Base-by-base conservation (phyloP, 441 rosid genomes). In the Populus tomentosa region DNA sequence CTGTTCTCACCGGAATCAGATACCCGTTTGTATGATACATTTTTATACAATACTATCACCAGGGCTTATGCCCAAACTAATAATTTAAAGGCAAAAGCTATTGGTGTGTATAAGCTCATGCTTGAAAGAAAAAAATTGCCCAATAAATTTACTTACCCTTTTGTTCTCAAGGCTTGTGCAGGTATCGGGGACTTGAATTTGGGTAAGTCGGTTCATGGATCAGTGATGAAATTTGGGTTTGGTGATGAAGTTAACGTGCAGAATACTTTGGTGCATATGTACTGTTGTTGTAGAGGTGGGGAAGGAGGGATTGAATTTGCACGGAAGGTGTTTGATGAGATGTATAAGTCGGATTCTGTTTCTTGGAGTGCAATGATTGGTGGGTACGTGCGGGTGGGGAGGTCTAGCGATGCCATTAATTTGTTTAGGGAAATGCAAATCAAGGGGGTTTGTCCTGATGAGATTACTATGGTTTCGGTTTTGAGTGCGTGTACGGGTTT, bases 341-440 rank as follows among this genome's bases (percentile, higher is more conserved):
- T 85, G 87, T 56, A 76, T 3, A 83, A 76, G 30, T 18, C 30
- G 59, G 88, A 89, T 63, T 79, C 89, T 24, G 89, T 88, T 75
- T 85, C 89, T 6, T 88, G 91, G 90, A 89, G 87, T 26, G 89
- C 85, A 11, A 89, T 89, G 87, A 88, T 89, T 53, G 89, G 89
- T 40, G 91, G 90, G 61, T 88, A 84, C 69, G 84, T 81, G 16
- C 86, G 88, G n/a, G 74, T 80, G 67, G 86, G 90, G 32, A 66
- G 28, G 73, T 80, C 85, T 0, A 75, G 74, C 10, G 87, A 83
- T 46, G 90, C 93, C 0, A 63, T 88, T 76, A 79, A 53, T 8
- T 79, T 89, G 84, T 88, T 88, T 77, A 80, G 91, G 78, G 73
- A 81, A 74, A 86, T 89, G 91, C 88, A 86, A 80, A 77, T 82